phyloP scores from a whole-genome alignment of 768 basidiomycete genomes.

The Lanmaoa pseudosensibilis region DNA sequence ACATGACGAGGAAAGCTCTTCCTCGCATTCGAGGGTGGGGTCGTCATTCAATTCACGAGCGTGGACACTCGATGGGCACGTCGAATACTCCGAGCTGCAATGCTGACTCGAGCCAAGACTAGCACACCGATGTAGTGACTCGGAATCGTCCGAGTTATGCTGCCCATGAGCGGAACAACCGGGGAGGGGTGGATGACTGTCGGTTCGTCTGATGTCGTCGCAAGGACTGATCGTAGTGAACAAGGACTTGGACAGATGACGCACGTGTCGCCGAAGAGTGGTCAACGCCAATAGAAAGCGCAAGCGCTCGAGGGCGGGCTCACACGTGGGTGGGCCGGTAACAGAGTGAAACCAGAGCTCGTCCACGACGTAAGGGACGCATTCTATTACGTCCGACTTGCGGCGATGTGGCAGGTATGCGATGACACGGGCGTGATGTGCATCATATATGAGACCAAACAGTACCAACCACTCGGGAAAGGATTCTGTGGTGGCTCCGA shows the following conservation, averaged over 20 bases:
- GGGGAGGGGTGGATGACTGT: not conserved
- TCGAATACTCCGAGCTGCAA: slow-evolving; percentile 25
- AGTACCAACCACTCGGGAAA: slow-evolving; percentile 30
- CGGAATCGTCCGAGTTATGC: not conserved
- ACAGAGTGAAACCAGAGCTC: slow-evolving; percentile 13
- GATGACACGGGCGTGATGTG: slow-evolving; percentile 16
- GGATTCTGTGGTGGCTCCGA: not conserved
- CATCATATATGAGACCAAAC: slow-evolving; percentile 26
- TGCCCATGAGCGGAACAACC: not conserved
- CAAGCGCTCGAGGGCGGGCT: slow-evolving; percentile 14
- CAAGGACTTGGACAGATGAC: slow-evolving; percentile 15
- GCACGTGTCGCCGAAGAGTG: slow-evolving; percentile 22
- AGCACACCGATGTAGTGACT: not conserved
- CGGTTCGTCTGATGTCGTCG: not conserved
- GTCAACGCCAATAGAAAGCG: slow-evolving; percentile 21
- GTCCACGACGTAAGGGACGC: slow-evolving; percentile 23
- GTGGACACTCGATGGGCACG: slow-evolving; percentile 19
- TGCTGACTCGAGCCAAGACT: slow-evolving; percentile 9
- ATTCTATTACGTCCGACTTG: slow-evolving; percentile 6
- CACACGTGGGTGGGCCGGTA: slow-evolving; percentile 4
- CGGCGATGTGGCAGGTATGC: slow-evolving; percentile 21
- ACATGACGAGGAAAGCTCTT: slow-evolving; percentile 5
- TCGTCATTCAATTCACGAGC: not conserved
- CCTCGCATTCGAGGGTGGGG: not conserved
- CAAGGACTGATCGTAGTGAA: not conserved